These are phyloP conservation scores for Thalassiosira hispida DNA, from an alignment of 352 stramenopile species.

Conservation along the genomic window DNA sequence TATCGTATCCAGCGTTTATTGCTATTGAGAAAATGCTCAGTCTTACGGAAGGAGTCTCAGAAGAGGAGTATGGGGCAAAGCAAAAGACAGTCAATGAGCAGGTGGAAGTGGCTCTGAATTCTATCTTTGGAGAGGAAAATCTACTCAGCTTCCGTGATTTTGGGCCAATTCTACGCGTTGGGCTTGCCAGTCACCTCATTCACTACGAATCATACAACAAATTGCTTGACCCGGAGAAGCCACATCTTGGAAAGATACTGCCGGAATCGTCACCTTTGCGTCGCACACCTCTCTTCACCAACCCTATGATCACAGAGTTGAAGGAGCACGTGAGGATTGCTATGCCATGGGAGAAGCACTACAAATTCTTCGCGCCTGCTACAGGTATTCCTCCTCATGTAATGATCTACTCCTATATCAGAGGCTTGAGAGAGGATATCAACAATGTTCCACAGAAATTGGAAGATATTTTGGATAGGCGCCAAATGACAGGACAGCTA, in stretches of 20 bases:
- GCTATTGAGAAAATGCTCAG: constrained; percentile 24
- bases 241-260: background rate
- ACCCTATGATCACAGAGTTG: background rate
- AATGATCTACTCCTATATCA: constrained; percentile 3
- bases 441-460: background rate
- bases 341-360: constrained; percentile 43
- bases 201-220: constrained; percentile 1
- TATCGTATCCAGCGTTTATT: constrained; percentile 33
- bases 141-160: background rate
- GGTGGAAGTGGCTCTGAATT: constrained; percentile 3
- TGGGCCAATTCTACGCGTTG: constrained; percentile 10
- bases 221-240: background rate
- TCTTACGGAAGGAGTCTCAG: constrained; percentile 12
- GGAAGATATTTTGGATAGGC: background rate
- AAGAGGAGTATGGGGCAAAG: background rate
- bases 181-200: constrained; percentile 28
- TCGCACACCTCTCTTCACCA: constrained; percentile 18
- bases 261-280: background rate
- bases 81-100: constrained; percentile 7
- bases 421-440: constrained; percentile 8
- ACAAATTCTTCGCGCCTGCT: constrained; percentile 16
- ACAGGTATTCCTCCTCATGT: constrained; percentile 33
- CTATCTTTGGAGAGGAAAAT: constrained; percentile 33
- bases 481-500: background rate
- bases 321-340: constrained; percentile 32